Conservation (phyloP, 371 early-diverging fungal species). For the Coemansia sp. region DNA sequence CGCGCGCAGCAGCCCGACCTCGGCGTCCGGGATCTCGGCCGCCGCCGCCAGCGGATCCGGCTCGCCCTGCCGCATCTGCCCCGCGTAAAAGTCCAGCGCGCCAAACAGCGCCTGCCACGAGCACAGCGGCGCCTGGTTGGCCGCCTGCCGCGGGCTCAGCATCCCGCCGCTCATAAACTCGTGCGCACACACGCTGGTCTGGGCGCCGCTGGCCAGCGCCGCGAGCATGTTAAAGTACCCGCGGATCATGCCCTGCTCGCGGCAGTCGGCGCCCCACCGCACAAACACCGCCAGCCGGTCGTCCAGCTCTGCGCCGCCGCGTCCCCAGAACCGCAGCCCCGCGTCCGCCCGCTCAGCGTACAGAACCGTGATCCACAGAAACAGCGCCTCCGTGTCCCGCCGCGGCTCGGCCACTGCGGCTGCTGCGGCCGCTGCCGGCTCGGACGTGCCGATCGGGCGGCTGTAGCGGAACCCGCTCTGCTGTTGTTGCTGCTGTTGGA, state of each 20-base stretch:
- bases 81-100: slow-evolving; percentile 58
- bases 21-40: slow-evolving; percentile 60
- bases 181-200: slow-evolving; percentile 61
- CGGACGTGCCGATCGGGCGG: slow-evolving; percentile 9
- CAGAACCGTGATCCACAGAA: slow-evolving; percentile 65
- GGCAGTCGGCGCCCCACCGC: slow-evolving; percentile 69
- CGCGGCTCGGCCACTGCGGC: slow-evolving; percentile 32
- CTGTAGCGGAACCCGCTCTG: slow-evolving; percentile 40
- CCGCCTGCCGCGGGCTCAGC: slow-evolving; percentile 28
- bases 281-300: slow-evolving; percentile 68
- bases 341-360: slow-evolving; percentile 73
- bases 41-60: slow-evolving; percentile 20
- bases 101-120: slow-evolving; percentile 63
- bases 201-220: slow-evolving; percentile 66
- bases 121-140: slow-evolving; percentile 54
- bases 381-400: slow-evolving; percentile 64
- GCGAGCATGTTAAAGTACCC: slow-evolving; percentile 74
- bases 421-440: slow-evolving; percentile 4
- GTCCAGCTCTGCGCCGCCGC: slow-evolving; percentile 45
- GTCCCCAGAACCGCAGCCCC: slow-evolving; percentile 75
- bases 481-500: slow-evolving; percentile 31
- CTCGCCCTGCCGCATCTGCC: slow-evolving; percentile 41
- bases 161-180: slow-evolving; percentile 57
- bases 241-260: slow-evolving; percentile 58
- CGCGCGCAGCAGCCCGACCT: slow-evolving; percentile 61